Evolutionary conservation across 345 rosid species (phyloP), one percentile per base, ranked within the genome.

Genomic region (Dipteronia sinensis): DNA sequence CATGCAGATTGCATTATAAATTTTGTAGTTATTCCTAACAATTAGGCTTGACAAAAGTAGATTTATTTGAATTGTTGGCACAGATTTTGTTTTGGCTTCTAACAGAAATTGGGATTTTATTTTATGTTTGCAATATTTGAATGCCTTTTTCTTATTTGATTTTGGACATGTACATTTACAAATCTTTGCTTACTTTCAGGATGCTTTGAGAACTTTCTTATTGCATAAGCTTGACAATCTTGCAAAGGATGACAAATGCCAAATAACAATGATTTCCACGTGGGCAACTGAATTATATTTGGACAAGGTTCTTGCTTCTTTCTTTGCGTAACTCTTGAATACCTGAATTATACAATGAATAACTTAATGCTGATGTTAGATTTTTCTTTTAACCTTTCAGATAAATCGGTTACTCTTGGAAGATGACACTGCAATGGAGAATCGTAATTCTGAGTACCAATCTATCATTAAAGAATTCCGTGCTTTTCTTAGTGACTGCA

Each of bases 231-330:
- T 96, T 84, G 99, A 96, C 86, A 91, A 84, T 85, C 94, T 96
- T 74, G 75, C 91, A 66, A 90, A 89, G 92, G 95, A 94, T 86
- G 99, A 96, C 82, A 91, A 89, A 83, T 94, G 97, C 89, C 99
- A 94, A 85, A 88, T 96, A 85, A 94, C 98, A 16, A 94, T 94
- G 99, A 94, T 96, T 79, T 96, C 99, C 74, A 94, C 99, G 4
- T 96, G 99, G 99, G 90, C 97, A 79, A 92, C 98, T 49, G 99
- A 96, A 88, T 87, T 96, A 58, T 96, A 96, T 89, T 82, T 96
- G 85, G 99, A 96, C 88, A 94, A 96, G 98, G 99, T 96, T 83
- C 17, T 85, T 76, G 55, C 67, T 78, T 79, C 84, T 86, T 83
- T 55, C 44, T 76, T 20, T 68, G 65, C 73, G 29, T 61, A 47